Base-by-base conservation (phyloP, 257 asterid genomes). In the Nyctanthes arbortristis region DNA sequence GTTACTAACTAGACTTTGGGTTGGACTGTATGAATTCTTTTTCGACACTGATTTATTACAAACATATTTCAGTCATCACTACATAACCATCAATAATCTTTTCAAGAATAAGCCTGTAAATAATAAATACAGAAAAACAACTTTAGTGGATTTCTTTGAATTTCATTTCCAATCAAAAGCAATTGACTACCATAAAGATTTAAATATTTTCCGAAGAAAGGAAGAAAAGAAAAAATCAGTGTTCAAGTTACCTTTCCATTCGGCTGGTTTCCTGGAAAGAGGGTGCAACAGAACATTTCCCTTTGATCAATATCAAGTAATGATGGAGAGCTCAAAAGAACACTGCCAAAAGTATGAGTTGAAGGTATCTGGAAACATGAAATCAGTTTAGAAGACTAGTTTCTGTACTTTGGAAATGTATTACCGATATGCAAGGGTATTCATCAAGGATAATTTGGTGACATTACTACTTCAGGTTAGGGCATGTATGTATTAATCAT, bases 201-300 rank as follows among this genome's bases (percentile, higher is more conserved):
- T 47, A 52, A 34, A 70, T 70, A 31, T 56, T 30, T 33, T n/a
- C 65, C n/a, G n/a, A n/a, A n/a, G n/a, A 54, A 64, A 5, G 22
- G 22, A 59, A 31, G 28, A 33, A 62, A 33, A 73, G 66, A 63
- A 52, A 8, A 60, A 54, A 61, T 61, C 65, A 33, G 63, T 47
- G 9, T 69, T 57, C 32, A 60, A 68, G 71, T 52, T 47, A 90
- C 97, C 95, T 84, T 87, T 71, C 55, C 77, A 65, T 73, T 67
- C 80, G 80, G 81, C 84, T 81, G 77, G 63, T 73, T 72, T 66
- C 80, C 86, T 0, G 98, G 98, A 80, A 80, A 81, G 52, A 93
- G 79, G 80, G 82, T 87, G 86, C 95, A 88, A 78, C 86, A 87
- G 80, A 93, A 93, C 81, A 81, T 73, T 62, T 88, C 86, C 79